Conservation (phyloP, 169 alveolate genomes). For the Theileria annulata region DNA sequence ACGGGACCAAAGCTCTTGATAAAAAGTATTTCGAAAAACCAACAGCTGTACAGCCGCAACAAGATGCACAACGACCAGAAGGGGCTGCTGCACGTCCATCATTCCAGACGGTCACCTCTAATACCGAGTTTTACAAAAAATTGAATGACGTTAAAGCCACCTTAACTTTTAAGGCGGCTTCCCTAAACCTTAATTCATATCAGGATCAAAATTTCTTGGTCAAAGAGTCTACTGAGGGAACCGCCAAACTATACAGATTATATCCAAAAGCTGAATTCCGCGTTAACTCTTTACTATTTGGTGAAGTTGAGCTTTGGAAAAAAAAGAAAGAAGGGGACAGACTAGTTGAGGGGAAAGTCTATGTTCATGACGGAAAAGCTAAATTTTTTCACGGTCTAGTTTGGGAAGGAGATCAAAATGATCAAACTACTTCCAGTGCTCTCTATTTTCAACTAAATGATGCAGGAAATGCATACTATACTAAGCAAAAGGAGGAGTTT, state of each 20-base stretch:
- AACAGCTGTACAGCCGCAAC: not conserved
- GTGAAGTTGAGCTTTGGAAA: not conserved
- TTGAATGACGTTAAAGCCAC: not conserved
- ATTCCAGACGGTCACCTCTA: not conserved
- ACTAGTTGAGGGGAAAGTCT: not conserved
- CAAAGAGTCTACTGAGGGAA: not conserved
- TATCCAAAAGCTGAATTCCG: not conserved
- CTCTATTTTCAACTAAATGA: not conserved
- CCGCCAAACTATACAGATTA: not conserved
- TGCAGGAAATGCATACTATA: not conserved
- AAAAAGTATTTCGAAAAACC: not conserved
- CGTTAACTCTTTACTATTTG: not conserved
- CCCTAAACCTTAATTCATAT: not conserved
- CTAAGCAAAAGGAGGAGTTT: not conserved
- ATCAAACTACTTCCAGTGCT: not conserved
- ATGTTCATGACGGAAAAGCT: not conserved
- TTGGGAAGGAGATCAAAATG: slow-evolving; percentile 1
- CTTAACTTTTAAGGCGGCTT: not conserved
- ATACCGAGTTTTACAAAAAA: not conserved
- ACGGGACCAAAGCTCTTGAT: not conserved
- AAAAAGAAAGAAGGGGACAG: not conserved
- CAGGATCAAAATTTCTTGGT: not conserved
- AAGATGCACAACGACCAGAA: not conserved
- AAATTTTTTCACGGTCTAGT: not conserved
- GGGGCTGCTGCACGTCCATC: not conserved